Base-by-base conservation (phyloP, 2,329 filamentous ascomycete species). In the Colletotrichum sp. region DNA sequence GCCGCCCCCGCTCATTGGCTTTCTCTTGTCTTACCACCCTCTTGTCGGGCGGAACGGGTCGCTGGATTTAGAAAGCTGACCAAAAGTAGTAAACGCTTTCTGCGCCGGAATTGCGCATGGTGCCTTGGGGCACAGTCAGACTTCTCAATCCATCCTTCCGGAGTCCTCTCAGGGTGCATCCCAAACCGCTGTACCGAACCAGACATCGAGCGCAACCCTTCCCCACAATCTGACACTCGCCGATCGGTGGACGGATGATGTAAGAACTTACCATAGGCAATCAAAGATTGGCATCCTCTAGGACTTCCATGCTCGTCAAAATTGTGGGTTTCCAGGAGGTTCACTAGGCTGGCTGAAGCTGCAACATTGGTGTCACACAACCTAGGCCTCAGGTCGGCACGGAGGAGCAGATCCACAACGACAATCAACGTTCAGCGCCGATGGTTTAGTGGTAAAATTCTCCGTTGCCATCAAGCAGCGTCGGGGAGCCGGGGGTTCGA, bases 381-480 rank as follows among this genome's bases (percentile, higher is more conserved):
- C 15, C 7, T 57, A 71, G 12, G 3, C 2, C 1, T 6, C 3
- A 8, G 26, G 4, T 1, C 8, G 4, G 7, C 10, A 0, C 0
- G 1, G 2, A 0, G 0, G 2, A 3, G 6, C 36, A 57, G 10
- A 1, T 30, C 39, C 68, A 72, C 55, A 18, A 2, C 28, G 4
- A 21, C n/a, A 7, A 16, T 48, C 7, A n/a, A 39, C 30, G 34
- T n/a, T 7, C 30, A 16, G 72, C 72, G 72, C 70, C 72, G 72
- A 75, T 75, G 72, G 72, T 75, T 75, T 75, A 75, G 72, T 75
- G 63, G 69, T 75, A 75, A 72, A 75, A 75, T 75, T 75, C 72
- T 72, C 72, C 69, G 72, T 75, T 75, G 72, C 72, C 72, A 75
- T 48, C 26, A 6, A 30, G 55, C 69, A 75, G 69, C 72, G 72